phyloP scores from a whole-genome alignment of 1,284 basidiomycete genomes.

The Papiliotrema terrestris region DNA sequence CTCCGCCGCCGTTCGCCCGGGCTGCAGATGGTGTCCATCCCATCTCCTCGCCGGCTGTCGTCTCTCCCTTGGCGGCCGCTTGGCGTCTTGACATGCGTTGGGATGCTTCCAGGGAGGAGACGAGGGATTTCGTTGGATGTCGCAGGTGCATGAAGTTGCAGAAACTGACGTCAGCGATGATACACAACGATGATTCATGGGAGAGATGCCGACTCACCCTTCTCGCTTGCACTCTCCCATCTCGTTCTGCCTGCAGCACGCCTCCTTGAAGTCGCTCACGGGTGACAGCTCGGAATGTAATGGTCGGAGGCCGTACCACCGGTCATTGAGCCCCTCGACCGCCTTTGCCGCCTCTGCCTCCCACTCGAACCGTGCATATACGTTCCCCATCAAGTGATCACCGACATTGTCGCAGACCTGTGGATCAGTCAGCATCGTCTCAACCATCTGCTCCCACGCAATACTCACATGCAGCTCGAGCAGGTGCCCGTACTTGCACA shows the following conservation, averaged over 20 bases:
- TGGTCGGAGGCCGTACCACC: conserved; percentile 97
- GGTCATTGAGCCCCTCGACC: conserved; percentile 87
- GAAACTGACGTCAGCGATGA: conserved; percentile 53
- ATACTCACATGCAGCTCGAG: conserved; percentile 83
- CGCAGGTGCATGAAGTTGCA: conserved; percentile 99
- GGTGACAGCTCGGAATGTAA: conserved; percentile 98
- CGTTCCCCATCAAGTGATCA: conserved; percentile 97
- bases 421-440: conserved; percentile 1
- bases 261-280: conserved; percentile 98
- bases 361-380: conserved; percentile 97
- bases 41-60: conserved; percentile 21
- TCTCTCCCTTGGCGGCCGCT: conserved; percentile 25
- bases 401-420: conserved; percentile 99
- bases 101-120: conserved; percentile 71
- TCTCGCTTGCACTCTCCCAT: conserved; percentile 94
- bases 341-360: conserved; percentile 95
- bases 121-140: conserved; percentile 75
- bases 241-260: conserved; percentile 97
- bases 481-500: conserved; percentile 91
- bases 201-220: conserved; percentile 55
- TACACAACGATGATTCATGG: neutral
- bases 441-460: neutral
- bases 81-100: conserved; percentile 74
- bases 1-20: neutral
- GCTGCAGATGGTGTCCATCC: conserved; percentile 37